phyloP scores from a whole-genome alignment of 2,329 filamentous ascomycete genomes.

The Diaporthe citri region DNA sequence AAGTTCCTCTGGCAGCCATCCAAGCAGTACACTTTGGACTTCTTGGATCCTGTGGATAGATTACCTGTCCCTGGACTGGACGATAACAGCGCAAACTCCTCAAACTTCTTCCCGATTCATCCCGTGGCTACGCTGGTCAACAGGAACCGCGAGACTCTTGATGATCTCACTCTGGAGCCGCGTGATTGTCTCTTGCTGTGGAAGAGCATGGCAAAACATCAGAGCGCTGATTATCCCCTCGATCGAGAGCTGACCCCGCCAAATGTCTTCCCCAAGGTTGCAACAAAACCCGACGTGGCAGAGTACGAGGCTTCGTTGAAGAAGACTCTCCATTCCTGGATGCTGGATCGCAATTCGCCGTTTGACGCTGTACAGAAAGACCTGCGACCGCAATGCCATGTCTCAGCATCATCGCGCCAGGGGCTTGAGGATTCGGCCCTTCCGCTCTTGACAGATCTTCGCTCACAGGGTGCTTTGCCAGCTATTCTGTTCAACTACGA shows the following conservation, averaged over 20 bases:
- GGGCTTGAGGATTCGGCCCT: conserved; percentile 33
- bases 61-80: conserved; percentile 61
- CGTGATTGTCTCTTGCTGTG: conserved; percentile 78
- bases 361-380: conserved; percentile 60
- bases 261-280: conserved; percentile 62
- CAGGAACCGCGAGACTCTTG: conserved; percentile 70
- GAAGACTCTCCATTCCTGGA: conserved; percentile 68
- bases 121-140: conserved; percentile 38
- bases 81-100: conserved; percentile 58
- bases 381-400: conserved; percentile 48
- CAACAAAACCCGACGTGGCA: conserved; percentile 75
- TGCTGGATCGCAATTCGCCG: conserved; percentile 61
- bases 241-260: conserved; percentile 62
- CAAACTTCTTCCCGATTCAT: conserved; percentile 57
- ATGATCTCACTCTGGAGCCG: conserved; percentile 77
- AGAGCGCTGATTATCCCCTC: conserved; percentile 65
- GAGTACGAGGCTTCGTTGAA: conserved; percentile 76
- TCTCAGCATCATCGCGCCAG: conserved; percentile 2
- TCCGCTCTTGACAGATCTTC: conserved; percentile 41
- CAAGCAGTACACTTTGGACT: conserved; percentile 61
- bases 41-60: conserved; percentile 58
- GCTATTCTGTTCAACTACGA: conserved; percentile 86
- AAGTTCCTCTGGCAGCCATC: conserved; percentile 76
- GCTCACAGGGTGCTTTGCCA: conserved; percentile 72
- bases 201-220: conserved; percentile 70